Conservation (phyloP, 352 stramenopile genomes). For the Pythium sp. region DNA sequence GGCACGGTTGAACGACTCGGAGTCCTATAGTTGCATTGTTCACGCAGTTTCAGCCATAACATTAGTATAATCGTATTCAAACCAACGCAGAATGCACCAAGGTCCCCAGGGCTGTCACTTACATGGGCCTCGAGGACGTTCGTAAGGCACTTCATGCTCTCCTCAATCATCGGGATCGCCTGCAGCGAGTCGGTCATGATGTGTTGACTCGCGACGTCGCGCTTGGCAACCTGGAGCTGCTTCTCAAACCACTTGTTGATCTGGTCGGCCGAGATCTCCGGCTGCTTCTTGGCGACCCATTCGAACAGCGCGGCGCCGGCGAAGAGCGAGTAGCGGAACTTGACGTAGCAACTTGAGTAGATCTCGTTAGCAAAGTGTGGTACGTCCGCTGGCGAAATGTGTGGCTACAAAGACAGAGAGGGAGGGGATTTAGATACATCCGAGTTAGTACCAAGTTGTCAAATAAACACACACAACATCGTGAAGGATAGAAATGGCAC, state of each 20-base stretch:
- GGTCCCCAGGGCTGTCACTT: background rate
- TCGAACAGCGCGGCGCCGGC: constrained; percentile 36
- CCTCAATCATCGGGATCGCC: background rate
- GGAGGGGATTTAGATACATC: background rate
- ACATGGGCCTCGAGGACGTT: background rate
- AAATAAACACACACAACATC: background rate
- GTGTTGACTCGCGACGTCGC: background rate
- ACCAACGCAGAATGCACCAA: background rate
- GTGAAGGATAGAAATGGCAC: background rate
- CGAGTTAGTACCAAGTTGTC: background rate
- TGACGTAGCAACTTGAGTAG: constrained; percentile 22
- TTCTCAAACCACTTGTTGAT: constrained; percentile 1
- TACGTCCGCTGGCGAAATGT: background rate
- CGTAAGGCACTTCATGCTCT: constrained; percentile 1
- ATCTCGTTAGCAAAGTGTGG: background rate
- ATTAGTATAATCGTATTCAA: too few species aligned
- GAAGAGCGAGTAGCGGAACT: constrained; percentile 48
- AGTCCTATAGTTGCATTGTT: background rate
- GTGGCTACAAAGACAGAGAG: background rate
- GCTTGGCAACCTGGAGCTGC: background rate
- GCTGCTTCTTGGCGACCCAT: constrained; percentile 8
- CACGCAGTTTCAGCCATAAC: background rate
- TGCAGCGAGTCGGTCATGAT: background rate
- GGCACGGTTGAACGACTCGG: background rate
- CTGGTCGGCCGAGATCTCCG: background rate